A percentile compares a stretch with the other conserved stretches of the same genome.
These are phyloP conservation scores for Entomortierella beljakovae DNA, from an alignment of 192 early-diverging fungal species.

Conservation along the genomic window DNA sequence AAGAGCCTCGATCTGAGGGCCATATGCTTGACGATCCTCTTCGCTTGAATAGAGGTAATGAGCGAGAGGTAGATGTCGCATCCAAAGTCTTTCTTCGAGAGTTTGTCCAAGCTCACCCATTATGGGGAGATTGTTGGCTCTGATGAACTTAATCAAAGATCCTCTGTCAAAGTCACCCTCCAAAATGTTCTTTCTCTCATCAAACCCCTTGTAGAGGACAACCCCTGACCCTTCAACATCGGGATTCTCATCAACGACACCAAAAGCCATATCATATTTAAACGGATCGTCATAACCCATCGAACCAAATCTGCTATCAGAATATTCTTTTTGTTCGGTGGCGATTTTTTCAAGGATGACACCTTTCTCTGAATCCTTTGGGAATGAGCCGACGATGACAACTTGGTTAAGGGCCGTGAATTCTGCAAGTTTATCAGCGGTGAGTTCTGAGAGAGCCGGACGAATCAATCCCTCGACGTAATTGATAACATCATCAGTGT, in stretches of 20 bases:
- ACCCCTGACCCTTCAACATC: slow-evolving; percentile 64
- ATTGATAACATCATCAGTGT: slow-evolving; percentile 85
- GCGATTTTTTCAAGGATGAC: slow-evolving; percentile 75
- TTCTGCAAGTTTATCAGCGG: slow-evolving; percentile 72
- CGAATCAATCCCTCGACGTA: slow-evolving; percentile 95
- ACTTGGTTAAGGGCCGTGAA: slow-evolving; percentile 90
- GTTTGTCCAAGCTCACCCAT: slow-evolving; percentile 91
- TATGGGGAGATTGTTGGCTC: slow-evolving; percentile 82
- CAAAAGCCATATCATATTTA: slow-evolving; percentile 88
- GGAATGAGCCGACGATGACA: slow-evolving; percentile 89
- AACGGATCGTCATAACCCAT: too few relatives aligned
- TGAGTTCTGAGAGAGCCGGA: slow-evolving; percentile 82
- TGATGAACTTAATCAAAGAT: slow-evolving; percentile 76
- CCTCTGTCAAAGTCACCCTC: slow-evolving; percentile 68
- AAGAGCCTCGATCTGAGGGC: slow-evolving; percentile 72
- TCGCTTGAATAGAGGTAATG: slow-evolving; percentile 85
- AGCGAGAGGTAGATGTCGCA: slow-evolving; percentile 87
- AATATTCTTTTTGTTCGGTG: slow-evolving; percentile 86
- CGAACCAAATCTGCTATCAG: too few relatives aligned
- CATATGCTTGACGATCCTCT: slow-evolving; percentile 68
- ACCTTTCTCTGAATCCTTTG: slow-evolving; percentile 72
- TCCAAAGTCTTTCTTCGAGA: slow-evolving; percentile 89
- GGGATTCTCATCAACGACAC: slow-evolving; percentile 73
- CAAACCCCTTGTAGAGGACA: slow-evolving; percentile 91
- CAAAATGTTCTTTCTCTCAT: slow-evolving; percentile 85